phyloP scores from a whole-genome alignment of 2,329 filamentous ascomycete species.

The Colletotrichum magnum region DNA sequence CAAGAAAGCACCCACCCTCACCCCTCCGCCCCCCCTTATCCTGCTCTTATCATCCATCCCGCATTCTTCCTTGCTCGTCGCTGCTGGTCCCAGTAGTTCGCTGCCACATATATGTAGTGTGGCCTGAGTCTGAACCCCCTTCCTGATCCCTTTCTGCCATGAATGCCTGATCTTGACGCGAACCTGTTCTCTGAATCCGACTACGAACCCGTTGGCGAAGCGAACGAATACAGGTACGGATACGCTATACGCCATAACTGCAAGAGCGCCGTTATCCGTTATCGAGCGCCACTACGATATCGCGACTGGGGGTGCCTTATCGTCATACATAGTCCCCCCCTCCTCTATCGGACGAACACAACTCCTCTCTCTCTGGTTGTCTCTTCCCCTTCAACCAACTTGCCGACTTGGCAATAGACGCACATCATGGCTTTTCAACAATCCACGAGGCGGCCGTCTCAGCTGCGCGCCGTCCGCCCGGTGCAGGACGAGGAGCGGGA shows the following conservation, averaged over 20 bases:
- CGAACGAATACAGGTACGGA: constrained; percentile 16
- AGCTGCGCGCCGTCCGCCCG: constrained; percentile 59
- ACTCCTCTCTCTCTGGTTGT: constrained; percentile 12
- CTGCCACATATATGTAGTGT: constrained; percentile 40
- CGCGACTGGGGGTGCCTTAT: constrained; percentile 34
- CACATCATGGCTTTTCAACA: constrained; percentile 72
- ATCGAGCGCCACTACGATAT: constrained; percentile 32
- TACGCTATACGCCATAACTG: constrained; percentile 9
- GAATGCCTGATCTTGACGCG: constrained; percentile 10
- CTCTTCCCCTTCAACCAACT: constrained; percentile 17
- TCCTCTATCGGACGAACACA: constrained; percentile 28
- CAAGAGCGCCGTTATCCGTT: constrained; percentile 20
- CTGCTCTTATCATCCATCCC: constrained; percentile 39
- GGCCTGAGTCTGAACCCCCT: constrained; percentile 17
- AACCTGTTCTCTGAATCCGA: constrained; percentile 13
- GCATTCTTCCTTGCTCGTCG: constrained; percentile 36
- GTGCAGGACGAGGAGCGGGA: constrained; percentile 58
- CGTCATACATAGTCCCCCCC: constrained; percentile 25
- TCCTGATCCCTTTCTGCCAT: constrained; percentile 3
- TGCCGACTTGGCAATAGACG: constrained; percentile 14
- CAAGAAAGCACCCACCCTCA: constrained; percentile 8
- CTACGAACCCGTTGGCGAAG: constrained; percentile 18
- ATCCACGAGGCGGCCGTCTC: constrained; percentile 66
- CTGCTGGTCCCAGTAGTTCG: constrained; percentile 36
- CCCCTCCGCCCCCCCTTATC: constrained; percentile 29